phyloP scores from a whole-genome alignment of 2,329 filamentous ascomycete species.

The Hypoxylon sp. region DNA sequence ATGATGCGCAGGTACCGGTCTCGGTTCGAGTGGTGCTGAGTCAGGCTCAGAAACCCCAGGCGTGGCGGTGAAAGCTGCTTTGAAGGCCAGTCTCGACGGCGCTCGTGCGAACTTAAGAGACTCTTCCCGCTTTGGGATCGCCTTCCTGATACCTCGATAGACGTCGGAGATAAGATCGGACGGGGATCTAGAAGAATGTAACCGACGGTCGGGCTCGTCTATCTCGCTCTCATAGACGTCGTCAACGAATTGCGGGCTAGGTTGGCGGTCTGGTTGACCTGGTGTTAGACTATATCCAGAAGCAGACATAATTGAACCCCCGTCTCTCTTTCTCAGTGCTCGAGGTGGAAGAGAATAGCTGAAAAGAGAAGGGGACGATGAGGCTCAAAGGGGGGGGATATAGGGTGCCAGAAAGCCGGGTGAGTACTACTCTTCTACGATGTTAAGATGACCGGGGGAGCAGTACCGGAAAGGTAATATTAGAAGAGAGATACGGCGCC shows the following conservation, averaged over 20 bases:
- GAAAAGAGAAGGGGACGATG: slow-evolving; percentile 16
- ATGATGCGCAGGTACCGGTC: slow-evolving; percentile 53
- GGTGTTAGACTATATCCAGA: slow-evolving; percentile 44
- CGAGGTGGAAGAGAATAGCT: slow-evolving; percentile 22
- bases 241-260: slow-evolving; percentile 48
- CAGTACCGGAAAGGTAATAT: slow-evolving; percentile 18
- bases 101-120: slow-evolving; percentile 54
- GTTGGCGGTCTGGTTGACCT: slow-evolving; percentile 41
- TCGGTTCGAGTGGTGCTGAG: slow-evolving; percentile 26
- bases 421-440: slow-evolving; percentile 31
- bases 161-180: slow-evolving; percentile 61
- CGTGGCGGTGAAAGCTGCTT: slow-evolving; percentile 42
- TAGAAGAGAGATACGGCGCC: slow-evolving; percentile 18
- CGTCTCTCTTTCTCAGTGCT: slow-evolving; percentile 22
- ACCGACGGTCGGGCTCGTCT: slow-evolving; percentile 50
- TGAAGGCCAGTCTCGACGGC: slow-evolving; percentile 54
- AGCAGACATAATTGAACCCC: slow-evolving; percentile 41
- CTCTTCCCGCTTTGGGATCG: slow-evolving; percentile 55
- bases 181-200: slow-evolving; percentile 49
- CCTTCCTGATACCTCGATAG: slow-evolving; percentile 61
- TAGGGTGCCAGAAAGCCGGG: slow-evolving; percentile 17
- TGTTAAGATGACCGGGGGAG: slow-evolving; percentile 21
- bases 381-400: slow-evolving; percentile 21
- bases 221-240: slow-evolving; percentile 51
- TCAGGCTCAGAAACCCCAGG: slow-evolving; percentile 37